Percentiles rank a stretch among this genome's conserved stretches.
Evolutionary conservation across 2,329 filamentous ascomycete genomes (phyloP).

Genomic region (Fusarium fracticaudum): DNA sequence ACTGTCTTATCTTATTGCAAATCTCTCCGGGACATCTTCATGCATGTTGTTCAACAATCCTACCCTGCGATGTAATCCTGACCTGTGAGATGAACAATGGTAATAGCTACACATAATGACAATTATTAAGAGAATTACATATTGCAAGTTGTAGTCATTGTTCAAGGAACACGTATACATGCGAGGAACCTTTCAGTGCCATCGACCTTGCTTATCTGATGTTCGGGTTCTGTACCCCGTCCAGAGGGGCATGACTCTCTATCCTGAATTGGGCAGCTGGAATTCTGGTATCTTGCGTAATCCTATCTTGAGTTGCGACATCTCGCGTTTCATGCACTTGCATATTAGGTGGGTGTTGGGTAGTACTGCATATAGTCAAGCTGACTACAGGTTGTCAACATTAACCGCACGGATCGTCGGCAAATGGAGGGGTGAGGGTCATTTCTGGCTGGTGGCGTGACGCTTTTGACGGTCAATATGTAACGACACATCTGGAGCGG

Average conservation of each 20-base stretch:
- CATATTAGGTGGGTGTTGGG: background rate
- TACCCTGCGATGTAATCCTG: accelerated
- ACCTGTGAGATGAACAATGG: background rate
- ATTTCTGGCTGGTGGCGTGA: too few relatives aligned
- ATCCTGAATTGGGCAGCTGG: background rate
- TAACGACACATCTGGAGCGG: background rate
- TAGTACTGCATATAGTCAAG: background rate
- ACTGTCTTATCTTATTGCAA: background rate
- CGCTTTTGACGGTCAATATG: background rate
- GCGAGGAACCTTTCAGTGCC: background rate
- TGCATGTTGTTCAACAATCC: accelerated
- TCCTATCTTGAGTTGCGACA: background rate
- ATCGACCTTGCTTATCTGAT: background rate
- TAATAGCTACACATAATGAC: accelerated
- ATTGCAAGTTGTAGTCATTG: accelerated
- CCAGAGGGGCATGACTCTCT: too few relatives aligned
- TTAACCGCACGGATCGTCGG: background rate
- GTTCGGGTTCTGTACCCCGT: background rate
- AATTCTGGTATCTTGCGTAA: background rate
- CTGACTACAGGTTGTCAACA: background rate
- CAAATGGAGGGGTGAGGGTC: background rate
- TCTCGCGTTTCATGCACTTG: background rate
- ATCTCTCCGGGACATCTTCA: too few relatives aligned
- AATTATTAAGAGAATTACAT: accelerated
- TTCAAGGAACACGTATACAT: background rate